Evolutionary conservation across 306 rosid species (phyloP).

Genomic region (Dalbergia cultrata): DNA sequence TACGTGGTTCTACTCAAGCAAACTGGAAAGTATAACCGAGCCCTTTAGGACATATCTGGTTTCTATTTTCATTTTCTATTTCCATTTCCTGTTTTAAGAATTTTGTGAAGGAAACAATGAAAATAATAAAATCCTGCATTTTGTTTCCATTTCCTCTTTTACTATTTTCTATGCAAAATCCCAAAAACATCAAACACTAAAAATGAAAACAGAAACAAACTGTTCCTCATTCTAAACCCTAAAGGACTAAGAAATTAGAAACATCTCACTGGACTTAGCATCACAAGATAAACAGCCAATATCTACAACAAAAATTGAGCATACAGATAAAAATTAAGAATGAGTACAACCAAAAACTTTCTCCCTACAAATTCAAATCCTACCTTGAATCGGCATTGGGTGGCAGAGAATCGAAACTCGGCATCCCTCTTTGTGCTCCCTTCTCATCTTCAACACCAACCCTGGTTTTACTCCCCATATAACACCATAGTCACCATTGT

Average conservation of each 20-base stretch:
- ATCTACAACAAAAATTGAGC: constrained; percentile 40
- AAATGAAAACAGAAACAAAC: no score
- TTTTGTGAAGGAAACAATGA: no score
- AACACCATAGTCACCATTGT: constrained; percentile 42
- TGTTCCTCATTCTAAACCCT: not conserved
- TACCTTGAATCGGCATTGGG: constrained; percentile 51
- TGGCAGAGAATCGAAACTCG: constrained; percentile 58
- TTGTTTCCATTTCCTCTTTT: no score
- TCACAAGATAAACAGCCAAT: constrained; percentile 2
- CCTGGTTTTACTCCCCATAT: constrained; percentile 51
- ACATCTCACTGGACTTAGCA: constrained; percentile 26
- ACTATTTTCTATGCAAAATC: no score
- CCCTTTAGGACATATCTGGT: not conserved
- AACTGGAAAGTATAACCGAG: not conserved
- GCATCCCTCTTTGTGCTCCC: constrained; percentile 58
- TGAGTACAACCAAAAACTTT: not conserved
- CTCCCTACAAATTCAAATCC: not conserved
- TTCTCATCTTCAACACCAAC: constrained; percentile 62
- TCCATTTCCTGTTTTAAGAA: no score
- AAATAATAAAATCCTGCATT: no score
- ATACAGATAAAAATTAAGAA: not conserved
- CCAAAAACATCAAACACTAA: no score
- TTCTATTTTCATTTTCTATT: no score
- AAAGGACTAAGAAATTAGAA: not conserved
- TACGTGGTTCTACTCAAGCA: constrained; percentile 6